phyloP scores from a whole-genome alignment of 2,329 filamentous ascomycete genomes.

The Calonectria henricotiae region DNA sequence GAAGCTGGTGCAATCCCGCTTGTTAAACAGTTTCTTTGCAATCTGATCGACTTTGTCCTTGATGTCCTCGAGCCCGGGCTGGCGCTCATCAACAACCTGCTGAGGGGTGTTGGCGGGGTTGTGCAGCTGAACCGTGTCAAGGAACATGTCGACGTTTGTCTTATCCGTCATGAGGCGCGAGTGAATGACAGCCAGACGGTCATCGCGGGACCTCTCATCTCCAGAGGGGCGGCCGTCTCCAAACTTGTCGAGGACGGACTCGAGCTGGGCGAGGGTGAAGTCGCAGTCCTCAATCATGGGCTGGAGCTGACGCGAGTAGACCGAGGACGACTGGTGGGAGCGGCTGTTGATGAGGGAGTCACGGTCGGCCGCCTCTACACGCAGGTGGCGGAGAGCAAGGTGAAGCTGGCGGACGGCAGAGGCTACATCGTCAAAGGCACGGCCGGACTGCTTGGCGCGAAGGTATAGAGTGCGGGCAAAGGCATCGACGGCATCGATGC shows the following conservation, averaged over 20 bases:
- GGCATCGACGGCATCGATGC: conserved; percentile 71
- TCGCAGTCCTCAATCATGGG: conserved; percentile 72
- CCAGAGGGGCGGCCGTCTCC: conserved; percentile 50
- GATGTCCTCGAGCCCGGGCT: conserved; percentile 67
- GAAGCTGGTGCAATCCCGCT: conserved; percentile 59
- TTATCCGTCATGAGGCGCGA: conserved; percentile 69
- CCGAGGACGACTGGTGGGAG: conserved; percentile 54
- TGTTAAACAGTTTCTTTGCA: conserved; percentile 67
- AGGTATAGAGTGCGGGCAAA: conserved; percentile 72
- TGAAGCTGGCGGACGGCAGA: conserved; percentile 70
- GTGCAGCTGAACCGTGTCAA: conserved; percentile 72
- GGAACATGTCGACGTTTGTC: conserved; percentile 69
- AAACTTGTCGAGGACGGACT: conserved; percentile 68
- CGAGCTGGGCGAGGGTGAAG: conserved; percentile 70
- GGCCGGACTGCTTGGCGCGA: conserved; percentile 64
- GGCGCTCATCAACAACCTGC: conserved; percentile 57
- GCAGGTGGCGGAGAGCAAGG: conserved; percentile 72
- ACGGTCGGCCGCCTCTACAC: conserved; percentile 71
- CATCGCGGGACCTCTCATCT: conserved; percentile 57
- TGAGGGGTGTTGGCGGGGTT: conserved; percentile 49
- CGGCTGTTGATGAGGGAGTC: conserved; percentile 69
- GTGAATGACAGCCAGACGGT: conserved; percentile 62
- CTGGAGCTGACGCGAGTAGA: conserved; percentile 67
- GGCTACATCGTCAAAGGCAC: conserved; percentile 68
- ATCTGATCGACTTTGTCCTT: conserved; percentile 75